A percentile compares a stretch with the other conserved stretches of the same genome.
phyloP scores from a whole-genome alignment of 805 yeast species.

The Hanseniaspora pseudoguilliermondii region DNA sequence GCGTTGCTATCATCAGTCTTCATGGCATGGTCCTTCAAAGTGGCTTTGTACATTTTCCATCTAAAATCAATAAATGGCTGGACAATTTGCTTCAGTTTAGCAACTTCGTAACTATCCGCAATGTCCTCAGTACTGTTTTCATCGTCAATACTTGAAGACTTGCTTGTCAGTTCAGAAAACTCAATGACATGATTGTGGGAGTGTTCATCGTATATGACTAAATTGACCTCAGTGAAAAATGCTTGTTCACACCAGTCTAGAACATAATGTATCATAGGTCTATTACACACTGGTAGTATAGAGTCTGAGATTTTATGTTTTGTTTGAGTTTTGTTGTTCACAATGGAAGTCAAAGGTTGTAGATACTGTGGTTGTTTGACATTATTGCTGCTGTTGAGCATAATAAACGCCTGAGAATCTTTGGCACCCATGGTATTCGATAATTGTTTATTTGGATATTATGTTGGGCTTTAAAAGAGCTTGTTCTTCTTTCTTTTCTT shows the following conservation, averaged over 20 bases:
- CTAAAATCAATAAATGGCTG: conserved; percentile 35
- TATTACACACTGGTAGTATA: conserved; percentile 75
- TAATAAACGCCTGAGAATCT: conserved; percentile 86
- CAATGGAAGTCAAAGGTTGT: conserved; percentile 28
- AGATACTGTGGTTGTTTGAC: conserved; percentile 2
- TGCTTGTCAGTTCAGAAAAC: conserved; percentile 20
- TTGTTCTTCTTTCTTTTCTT: too few relatives aligned
- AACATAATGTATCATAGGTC: conserved; percentile 76
- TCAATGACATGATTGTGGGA: not conserved
- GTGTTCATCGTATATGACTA: conserved; percentile 33
- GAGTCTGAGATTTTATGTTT: conserved; percentile 60
- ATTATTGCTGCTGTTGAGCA: conserved; percentile 34
- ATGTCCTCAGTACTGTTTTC: conserved; percentile 24
- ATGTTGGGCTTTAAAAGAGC: too few relatives aligned
- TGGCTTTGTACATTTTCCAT: conserved; percentile 18
- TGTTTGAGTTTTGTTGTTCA: conserved; percentile 40
- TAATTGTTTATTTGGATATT: not conserved
- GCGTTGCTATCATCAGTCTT: conserved; percentile 19
- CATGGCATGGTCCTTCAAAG: conserved; percentile 5
- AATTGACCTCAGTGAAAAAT: conserved; percentile 54
- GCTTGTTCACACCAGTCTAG: conserved; percentile 89
- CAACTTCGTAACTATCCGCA: conserved; percentile 16
- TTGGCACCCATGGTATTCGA: not conserved
- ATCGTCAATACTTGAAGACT: not conserved
- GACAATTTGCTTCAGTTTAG: conserved; percentile 35